These are phyloP conservation scores for Coix lacrymajobi DNA, from an alignment of 176 grass and related monocot genomes.

Conservation along the genomic window DNA sequence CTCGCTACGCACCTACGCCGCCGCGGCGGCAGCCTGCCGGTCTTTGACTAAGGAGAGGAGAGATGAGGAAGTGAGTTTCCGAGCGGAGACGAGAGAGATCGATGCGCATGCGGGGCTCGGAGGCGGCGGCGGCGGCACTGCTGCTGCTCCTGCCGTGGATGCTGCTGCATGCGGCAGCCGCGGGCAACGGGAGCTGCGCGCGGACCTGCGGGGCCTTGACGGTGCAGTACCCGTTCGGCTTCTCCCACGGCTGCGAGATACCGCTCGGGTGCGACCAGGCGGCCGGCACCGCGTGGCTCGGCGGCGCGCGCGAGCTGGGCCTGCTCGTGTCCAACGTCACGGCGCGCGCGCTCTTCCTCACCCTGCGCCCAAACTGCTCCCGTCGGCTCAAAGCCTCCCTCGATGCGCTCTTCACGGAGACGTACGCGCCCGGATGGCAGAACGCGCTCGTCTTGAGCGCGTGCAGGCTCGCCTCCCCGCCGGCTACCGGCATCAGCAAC, in stretches of 20 bases:
- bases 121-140: slow-evolving; percentile 19
- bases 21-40: not conserved
- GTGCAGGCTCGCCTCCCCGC: not conserved
- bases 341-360: slow-evolving; percentile 18
- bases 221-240: slow-evolving; percentile 55
- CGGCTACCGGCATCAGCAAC: not conserved
- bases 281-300: slow-evolving; percentile 14
- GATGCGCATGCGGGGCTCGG: not conserved
- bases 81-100: not conserved
- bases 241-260: slow-evolving; percentile 38
- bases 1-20: not conserved
- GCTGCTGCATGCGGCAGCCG: slow-evolving; percentile 10
- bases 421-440: not conserved
- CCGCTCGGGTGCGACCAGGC: not conserved
- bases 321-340: slow-evolving; percentile 42
- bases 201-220: slow-evolving; percentile 4
- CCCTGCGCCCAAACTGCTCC: not conserved
- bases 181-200: slow-evolving; percentile 23
- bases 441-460: slow-evolving; percentile 17
- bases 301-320: not conserved
- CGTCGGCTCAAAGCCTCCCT: slow-evolving; percentile 21
- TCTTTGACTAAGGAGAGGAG: not conserved
- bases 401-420: not conserved
- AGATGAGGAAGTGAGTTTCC: slow-evolving; percentile 21
- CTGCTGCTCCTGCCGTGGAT: not conserved